Evolutionary conservation across 306 rosid genomes (phyloP), one percentile per base, ranked within the genome.

Genomic region (Pyrus communis): DNA sequence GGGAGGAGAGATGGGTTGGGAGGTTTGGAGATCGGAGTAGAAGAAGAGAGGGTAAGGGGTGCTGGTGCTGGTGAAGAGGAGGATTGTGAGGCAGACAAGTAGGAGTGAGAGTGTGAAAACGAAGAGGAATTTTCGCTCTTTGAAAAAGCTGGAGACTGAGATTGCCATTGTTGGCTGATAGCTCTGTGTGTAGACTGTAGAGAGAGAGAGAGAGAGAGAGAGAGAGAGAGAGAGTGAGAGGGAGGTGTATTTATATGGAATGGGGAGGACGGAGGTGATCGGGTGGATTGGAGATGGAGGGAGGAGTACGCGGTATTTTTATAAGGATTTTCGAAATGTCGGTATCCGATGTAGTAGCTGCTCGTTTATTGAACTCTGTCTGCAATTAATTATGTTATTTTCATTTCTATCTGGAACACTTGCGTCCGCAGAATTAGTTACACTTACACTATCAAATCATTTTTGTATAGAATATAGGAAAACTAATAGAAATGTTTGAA

Each of bases 91-190:
- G 78, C 82, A 87, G 63, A 89, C 31, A 71, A 92, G 81, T 55
- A 89, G 77, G 27, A 88, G 38, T 1, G 85, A 38, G 83, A 95
- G 87, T 11, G 92, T 72, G 49, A 86, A 74, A 43, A 86, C 49
- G 88, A 92, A 90, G 0, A 91, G 97, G 86, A 75, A 82, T 52
- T 84, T 95, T 11, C 87, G 85, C 73, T 83, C 87, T 55, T 82
- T 82, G 75, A 89, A 63, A 69, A 90, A 78, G 30, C 63, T 54
- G 23, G 75, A 77, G 43, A 69, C 82, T 70, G 86, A 42, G 84
- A 75, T 22, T 14, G 89, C 89, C 97, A 92, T 49, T 49, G 55
- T 49, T 49, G 55, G 19, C 54, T 65, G 59, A 15, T 13, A 11
- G 19, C 40, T 27, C 14, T 61, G 75, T 57, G 75, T 57, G 23